A percentile compares a stretch with the other conserved stretches of the same genome.
Conservation (phyloP, 306 rosid genomes). For the Gleditsia sinensis region DNA sequence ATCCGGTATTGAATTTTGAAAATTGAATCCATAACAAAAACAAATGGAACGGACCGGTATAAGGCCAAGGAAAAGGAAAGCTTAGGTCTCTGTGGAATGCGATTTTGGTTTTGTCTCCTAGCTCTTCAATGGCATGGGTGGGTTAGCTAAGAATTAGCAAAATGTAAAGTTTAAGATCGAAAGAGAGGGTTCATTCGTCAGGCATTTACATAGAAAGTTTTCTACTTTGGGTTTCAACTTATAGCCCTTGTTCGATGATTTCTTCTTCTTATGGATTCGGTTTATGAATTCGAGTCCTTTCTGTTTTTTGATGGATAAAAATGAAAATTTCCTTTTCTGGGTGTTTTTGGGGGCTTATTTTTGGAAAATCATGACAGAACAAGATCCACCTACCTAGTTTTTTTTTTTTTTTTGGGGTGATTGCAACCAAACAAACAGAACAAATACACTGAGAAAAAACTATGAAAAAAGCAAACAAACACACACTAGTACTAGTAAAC, state of each 20-base stretch:
- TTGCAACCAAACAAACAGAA: too few species aligned
- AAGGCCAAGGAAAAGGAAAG: slow-evolving; percentile 28
- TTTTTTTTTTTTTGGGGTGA: not conserved
- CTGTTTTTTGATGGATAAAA: not conserved
- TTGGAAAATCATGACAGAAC: not conserved
- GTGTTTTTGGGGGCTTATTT: not conserved
- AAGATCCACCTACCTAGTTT: not conserved
- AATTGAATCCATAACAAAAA: too few species aligned
- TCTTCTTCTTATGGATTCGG: not conserved
- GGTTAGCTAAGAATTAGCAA: slow-evolving; percentile 42
- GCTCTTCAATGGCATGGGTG: slow-evolving; percentile 44
- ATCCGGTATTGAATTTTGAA: too few species aligned
- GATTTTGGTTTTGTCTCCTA: not conserved
- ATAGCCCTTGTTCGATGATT: not conserved
- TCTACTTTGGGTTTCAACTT: not conserved
- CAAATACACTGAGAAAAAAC: too few species aligned
- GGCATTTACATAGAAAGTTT: not conserved
- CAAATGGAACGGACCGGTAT: too few species aligned
- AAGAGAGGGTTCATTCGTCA: not conserved
- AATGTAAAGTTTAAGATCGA: not conserved
- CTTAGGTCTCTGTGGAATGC: slow-evolving; percentile 7
- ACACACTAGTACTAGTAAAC: too few species aligned
- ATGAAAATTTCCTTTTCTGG: not conserved
- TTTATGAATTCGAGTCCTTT: not conserved
- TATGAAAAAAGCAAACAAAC: too few species aligned